A percentile compares a stretch with the other conserved stretches of the same genome.
Evolutionary conservation across 2,329 filamentous ascomycete genomes (phyloP).

Genomic region (Trichoderma sp.): DNA sequence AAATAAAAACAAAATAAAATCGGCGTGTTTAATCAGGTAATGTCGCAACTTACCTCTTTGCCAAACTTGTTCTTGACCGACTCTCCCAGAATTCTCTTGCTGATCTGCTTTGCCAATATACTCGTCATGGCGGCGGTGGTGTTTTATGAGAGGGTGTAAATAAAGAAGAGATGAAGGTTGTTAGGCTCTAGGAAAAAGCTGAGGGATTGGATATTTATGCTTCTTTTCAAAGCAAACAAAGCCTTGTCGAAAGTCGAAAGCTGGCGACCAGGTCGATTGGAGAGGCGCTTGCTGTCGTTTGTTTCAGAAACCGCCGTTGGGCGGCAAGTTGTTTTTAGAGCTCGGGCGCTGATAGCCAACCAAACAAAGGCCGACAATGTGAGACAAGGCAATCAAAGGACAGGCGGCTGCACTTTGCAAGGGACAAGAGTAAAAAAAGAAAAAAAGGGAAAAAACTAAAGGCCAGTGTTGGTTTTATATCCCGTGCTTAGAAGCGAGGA

Average conservation of each 20-base stretch:
- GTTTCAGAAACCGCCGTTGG: constrained; percentile 29
- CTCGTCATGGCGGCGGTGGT: constrained; percentile 46
- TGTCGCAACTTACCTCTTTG: constrained; percentile 44
- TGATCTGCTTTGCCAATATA: constrained; percentile 52
- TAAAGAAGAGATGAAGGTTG: neutral
- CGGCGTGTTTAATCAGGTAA: neutral
- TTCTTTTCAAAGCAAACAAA: constrained; percentile 12
- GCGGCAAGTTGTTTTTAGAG: constrained; percentile 21
- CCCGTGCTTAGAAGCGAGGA: neutral
- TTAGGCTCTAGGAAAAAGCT: neutral
- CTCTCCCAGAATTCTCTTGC: constrained; percentile 58
- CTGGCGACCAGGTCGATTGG: constrained; percentile 22
- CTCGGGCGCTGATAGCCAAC: constrained; percentile 19
- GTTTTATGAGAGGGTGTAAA: neutral
- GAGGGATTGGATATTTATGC: constrained; percentile 18
- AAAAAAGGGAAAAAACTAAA: neutral
- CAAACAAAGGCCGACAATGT: constrained; percentile 7
- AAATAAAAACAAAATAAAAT: neutral
- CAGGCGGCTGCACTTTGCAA: neutral
- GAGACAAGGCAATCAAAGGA: constrained; percentile 11
- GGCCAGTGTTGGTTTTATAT: neutral
- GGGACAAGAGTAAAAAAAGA: neutral
- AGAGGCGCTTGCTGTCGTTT: constrained; percentile 22
- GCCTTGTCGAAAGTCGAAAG: constrained; percentile 24
- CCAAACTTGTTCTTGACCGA: constrained; percentile 57